These are phyloP conservation scores for Paramecium pentaurelia DNA, from an alignment of 73 alveolate species.

Conservation along the genomic window DNA sequence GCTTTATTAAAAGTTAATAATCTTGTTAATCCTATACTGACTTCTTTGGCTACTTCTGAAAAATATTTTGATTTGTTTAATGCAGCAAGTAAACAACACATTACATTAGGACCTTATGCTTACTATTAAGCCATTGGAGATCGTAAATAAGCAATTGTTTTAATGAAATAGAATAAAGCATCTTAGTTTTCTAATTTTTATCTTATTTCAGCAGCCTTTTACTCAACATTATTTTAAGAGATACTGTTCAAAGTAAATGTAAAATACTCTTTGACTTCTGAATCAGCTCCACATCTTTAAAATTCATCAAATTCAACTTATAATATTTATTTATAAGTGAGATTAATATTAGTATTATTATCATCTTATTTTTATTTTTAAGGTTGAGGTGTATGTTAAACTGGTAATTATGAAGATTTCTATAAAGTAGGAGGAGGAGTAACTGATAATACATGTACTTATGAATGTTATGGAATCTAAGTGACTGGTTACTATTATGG, in stretches of 20 bases:
- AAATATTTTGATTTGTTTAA: conserved; percentile 45
- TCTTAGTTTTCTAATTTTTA: conserved; percentile 22
- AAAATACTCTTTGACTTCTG: not conserved
- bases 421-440: conserved; percentile 33
- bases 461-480: not conserved
- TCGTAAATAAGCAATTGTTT: not conserved
- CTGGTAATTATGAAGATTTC: not conserved
- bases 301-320: not conserved
- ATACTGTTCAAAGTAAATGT: conserved; percentile 32
- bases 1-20: not conserved
- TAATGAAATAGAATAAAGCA: conserved; percentile 33
- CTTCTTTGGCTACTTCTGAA: conserved; percentile 29
- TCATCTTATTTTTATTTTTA: not conserved
- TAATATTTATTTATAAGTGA: not conserved
- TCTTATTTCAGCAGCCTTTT: conserved; percentile 27
- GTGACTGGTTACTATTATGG: not conserved
- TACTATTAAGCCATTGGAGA: conserved; percentile 10
- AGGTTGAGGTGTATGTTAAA: conserved; percentile 12
- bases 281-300: not conserved
- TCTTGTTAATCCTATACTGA: conserved; percentile 7
- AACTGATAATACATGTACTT: not conserved
- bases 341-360: not conserved
- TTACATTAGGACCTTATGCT: not conserved
- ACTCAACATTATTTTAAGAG: not conserved
- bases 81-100: not conserved